Conservation (phyloP, 768 basidiomycete genomes). For the Tulasnella sp. region DNA sequence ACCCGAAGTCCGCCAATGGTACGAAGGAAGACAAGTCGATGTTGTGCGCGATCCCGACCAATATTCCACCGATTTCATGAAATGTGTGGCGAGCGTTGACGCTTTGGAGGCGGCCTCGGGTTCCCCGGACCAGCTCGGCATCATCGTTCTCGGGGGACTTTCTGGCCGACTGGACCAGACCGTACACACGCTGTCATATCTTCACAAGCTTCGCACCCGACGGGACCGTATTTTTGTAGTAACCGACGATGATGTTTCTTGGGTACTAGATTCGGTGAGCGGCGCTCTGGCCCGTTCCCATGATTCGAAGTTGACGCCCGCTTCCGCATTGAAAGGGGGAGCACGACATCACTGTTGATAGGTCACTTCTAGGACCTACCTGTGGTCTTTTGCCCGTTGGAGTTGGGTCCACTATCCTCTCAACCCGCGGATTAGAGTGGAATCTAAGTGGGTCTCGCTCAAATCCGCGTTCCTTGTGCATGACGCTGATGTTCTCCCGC, state of each 20-base stretch:
- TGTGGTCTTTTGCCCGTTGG: conserved; percentile 96
- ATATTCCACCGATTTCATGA: conserved; percentile 93
- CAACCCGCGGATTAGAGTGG: conserved; percentile 84
- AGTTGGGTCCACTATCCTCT: conserved; percentile 66
- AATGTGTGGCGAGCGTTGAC: conserved; percentile 56
- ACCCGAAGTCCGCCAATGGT: conserved; percentile 66
- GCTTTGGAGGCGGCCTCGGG: conserved; percentile 12
- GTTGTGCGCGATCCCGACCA: conserved; percentile 68
- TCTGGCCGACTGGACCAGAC: conserved; percentile 93
- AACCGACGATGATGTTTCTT: conserved; percentile 88
- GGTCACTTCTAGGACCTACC: conserved; percentile 70
- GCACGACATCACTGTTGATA: conserved; percentile 74
- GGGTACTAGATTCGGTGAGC: conserved; percentile 76
- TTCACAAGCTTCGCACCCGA: conserved; percentile 70
- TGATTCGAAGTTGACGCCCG: background rate
- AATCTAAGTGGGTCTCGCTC: conserved; percentile 60
- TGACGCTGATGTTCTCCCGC: background rate
- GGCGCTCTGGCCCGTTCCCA: conserved; percentile 4
- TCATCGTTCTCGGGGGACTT: conserved; percentile 82
- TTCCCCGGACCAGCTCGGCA: conserved; percentile 50
- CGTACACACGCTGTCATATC: conserved; percentile 76
- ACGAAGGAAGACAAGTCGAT: conserved; percentile 59
- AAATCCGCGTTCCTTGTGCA: background rate
- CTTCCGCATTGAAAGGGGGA: conserved; percentile 59
- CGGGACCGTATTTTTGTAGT: conserved; percentile 65